A percentile compares a stretch with the other conserved stretches of the same genome.
Evolutionary conservation across 768 basidiomycete genomes (phyloP).

Genomic region (Phylloporus rhodoxanthus): DNA sequence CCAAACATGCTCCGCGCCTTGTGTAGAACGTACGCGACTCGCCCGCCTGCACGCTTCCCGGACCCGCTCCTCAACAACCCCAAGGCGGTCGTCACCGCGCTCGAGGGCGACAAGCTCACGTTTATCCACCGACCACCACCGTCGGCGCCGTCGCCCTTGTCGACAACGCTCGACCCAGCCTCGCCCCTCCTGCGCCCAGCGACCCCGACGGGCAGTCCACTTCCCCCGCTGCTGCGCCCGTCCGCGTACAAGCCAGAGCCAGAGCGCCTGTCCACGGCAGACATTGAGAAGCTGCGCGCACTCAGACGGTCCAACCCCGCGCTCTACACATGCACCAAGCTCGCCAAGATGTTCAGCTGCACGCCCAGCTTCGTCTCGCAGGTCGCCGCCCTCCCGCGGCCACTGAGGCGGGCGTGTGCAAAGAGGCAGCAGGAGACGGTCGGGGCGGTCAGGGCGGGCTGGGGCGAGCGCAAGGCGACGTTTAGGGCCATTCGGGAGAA

Average conservation of each 20-base stretch:
- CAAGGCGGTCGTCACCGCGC: constrained; percentile 43
- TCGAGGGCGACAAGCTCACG: constrained; percentile 54
- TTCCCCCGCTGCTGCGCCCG: constrained; percentile 47
- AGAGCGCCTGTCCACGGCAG: constrained; percentile 44
- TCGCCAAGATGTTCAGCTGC: constrained; percentile 76
- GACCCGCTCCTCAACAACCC: constrained; percentile 54
- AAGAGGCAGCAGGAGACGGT: constrained; percentile 43
- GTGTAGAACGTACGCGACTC: constrained; percentile 40
- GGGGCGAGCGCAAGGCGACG: constrained; percentile 67
- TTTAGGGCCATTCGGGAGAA: constrained; percentile 60
- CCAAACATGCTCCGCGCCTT: constrained; percentile 11
- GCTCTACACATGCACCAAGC: constrained; percentile 53
- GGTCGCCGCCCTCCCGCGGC: constrained; percentile 56
- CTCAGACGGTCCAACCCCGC: constrained; percentile 55
- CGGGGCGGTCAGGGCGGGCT: constrained; percentile 43
- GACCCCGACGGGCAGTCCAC: constrained; percentile 23
- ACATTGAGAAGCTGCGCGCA: constrained; percentile 49
- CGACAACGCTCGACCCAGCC: constrained; percentile 59
- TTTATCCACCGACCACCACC: constrained; percentile 87
- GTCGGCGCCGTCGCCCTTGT: constrained; percentile 65
- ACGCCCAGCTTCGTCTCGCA: constrained; percentile 60
- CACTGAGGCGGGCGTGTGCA: constrained; percentile 40
- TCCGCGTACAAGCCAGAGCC: constrained; percentile 30
- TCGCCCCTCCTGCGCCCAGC: constrained; percentile 61
- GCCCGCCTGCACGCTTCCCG: constrained; percentile 47